Evolutionary conservation across 495 filamentous ascomycete genomes (phyloP).

Genomic region (Lineolata rhizophorae): DNA sequence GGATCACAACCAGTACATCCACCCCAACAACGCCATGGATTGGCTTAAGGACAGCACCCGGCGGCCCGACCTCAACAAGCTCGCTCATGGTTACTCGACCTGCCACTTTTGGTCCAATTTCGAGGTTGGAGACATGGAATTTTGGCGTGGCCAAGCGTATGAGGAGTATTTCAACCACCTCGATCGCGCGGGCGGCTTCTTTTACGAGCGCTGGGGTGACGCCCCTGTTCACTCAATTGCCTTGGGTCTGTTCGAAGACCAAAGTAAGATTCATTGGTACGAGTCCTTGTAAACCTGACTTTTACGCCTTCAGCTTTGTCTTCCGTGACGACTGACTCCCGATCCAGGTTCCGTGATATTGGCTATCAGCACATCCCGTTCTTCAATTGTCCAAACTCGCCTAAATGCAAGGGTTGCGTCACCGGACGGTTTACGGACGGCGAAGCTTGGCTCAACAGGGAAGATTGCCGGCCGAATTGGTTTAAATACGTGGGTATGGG

Average conservation of each 20-base stretch:
- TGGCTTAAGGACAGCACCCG: conserved; percentile 66
- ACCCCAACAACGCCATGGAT: conserved; percentile 60
- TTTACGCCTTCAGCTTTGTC: background rate
- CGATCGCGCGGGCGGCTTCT: conserved; percentile 89
- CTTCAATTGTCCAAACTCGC: conserved; percentile 93
- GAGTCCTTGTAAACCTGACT: conserved; percentile 17
- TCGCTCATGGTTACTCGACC: conserved; percentile 87
- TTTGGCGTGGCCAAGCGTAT: conserved; percentile 83
- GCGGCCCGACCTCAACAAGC: conserved; percentile 56
- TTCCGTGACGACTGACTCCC: conserved; percentile 3
- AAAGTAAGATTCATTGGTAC: conserved; percentile 87
- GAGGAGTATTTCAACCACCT: conserved; percentile 93
- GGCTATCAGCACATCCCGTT: conserved; percentile 97
- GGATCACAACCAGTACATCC: conserved; percentile 54
- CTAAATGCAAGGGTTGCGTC: conserved; percentile 78
- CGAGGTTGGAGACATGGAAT: conserved; percentile 86
- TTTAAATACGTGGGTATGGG: conserved; percentile 83
- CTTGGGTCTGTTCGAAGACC: conserved; percentile 82
- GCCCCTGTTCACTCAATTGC: conserved; percentile 93
- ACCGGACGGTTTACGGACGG: conserved; percentile 77
- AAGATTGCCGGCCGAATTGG: conserved; percentile 92
- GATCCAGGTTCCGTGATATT: conserved; percentile 85
- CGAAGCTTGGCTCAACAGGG: conserved; percentile 57
- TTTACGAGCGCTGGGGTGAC: conserved; percentile 98
- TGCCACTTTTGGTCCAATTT: conserved; percentile 99